phyloP scores from a whole-genome alignment of 2,329 filamentous ascomycete genomes.

The Teratosphaeria pseudoeucalypti region DNA sequence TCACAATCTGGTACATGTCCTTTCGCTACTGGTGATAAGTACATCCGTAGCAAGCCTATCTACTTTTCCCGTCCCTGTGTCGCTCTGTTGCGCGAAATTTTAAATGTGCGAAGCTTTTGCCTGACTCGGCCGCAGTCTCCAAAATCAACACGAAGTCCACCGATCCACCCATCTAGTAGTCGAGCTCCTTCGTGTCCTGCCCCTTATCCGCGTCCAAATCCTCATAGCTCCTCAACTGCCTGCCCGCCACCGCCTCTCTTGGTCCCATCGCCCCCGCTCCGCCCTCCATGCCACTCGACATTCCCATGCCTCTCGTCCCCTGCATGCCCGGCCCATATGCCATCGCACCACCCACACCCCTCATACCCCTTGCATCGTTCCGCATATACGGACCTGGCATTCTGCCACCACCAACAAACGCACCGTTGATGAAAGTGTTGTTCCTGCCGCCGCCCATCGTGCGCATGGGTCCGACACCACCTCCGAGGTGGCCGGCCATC shows the following conservation, averaged over 20 bases:
- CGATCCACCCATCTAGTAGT: constrained; percentile 51
- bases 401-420: constrained; percentile 4
- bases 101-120: neutral
- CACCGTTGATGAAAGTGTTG: neutral
- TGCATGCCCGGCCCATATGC: neutral
- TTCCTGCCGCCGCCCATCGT: constrained; percentile 4
- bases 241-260: constrained; percentile 80
- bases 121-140: neutral
- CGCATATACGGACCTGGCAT: constrained; percentile 26
- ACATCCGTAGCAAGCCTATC: no score
- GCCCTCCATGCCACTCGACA: constrained; percentile 41
- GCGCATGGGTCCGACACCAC: constrained; percentile 33
- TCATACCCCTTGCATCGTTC: constrained; percentile 15
- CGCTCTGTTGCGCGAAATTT: neutral
- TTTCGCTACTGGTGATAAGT: no score
- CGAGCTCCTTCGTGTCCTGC: constrained; percentile 65
- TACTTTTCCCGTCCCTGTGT: no score
- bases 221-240: constrained; percentile 93
- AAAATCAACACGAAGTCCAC: neutral
- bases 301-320: constrained; percentile 11
- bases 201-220: constrained; percentile 70
- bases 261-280: constrained; percentile 67
- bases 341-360: neutral
- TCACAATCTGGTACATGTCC: no score
- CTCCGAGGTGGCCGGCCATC: constrained; percentile 21